Base-by-base conservation (phyloP, 129 eudicot genomes). In the Artemisia annua region DNA sequence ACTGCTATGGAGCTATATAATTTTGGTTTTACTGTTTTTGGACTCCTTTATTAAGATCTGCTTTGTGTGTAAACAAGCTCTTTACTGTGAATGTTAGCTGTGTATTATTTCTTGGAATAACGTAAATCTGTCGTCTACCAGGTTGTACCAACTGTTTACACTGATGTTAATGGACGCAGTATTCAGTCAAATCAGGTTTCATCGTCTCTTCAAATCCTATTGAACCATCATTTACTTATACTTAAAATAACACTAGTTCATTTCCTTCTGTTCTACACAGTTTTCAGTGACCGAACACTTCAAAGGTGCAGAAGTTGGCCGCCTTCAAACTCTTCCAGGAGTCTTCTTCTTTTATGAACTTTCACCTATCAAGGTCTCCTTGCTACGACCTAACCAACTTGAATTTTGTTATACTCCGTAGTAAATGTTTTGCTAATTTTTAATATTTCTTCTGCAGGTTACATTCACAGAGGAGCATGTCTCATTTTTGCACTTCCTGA, bases 321-420 rank as follows among this genome's bases (percentile, higher is more conserved):
- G 57, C 63, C 82, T 89, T 55, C 84, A 83, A 78, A 61, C 97
- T 16, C 90, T 93, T 83, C 98, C 98, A 17, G 98, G 97, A 74
- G 97, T 89, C 65, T 89, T 92, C 83, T 92, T 89, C 95, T 87
- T 87, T 67, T 89, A 92, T 74, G 98, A 92, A 58, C 95, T 92
- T 64, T 92, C 98, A 8, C 96, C 95, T 14, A 89, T 92, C 76
- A 91, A 88, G 94, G 97, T 85, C 20, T 18, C 79, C 52, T 73
- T 48, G 7, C 32, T 58, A 50, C 55, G 13, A 5, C 28, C 18
- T 63, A 13, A 16, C n/a, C 60, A 71, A 7, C 28, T 39, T 7
- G 46, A 39, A 53, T 12, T 39, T 19, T 1, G 2, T 63, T 62
- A 6, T 69, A 35, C 2, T 53, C 46, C 2, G 22, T 44, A 39